phyloP scores from a whole-genome alignment of 805 yeast species.

The Metschnikowia continentalis region DNA sequence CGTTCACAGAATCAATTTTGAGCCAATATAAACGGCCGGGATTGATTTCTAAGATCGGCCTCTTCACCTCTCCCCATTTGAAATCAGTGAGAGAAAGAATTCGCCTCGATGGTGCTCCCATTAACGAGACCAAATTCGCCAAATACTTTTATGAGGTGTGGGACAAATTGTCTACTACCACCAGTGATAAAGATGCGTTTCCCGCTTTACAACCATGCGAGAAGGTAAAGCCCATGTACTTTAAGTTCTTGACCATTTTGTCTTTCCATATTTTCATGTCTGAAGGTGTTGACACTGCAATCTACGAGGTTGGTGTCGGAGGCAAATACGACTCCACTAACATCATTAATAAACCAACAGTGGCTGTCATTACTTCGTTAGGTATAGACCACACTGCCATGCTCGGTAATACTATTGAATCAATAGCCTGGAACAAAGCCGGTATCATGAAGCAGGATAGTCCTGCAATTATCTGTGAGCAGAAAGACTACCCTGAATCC shows the following conservation, averaged over 20 bases:
- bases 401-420: conserved; percentile 81
- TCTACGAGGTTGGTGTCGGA: conserved; percentile 97
- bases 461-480: conserved; percentile 64
- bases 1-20: conserved; percentile 81
- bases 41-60: conserved; percentile 63
- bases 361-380: conserved; percentile 77
- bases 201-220: conserved; percentile 64
- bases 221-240: conserved; percentile 84
- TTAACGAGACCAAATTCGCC: conserved; percentile 72
- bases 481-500: conserved; percentile 48
- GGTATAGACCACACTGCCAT: conserved; percentile 91
- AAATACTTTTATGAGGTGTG: conserved; percentile 92
- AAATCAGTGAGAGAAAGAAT: conserved; percentile 90
- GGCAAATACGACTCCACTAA: conserved; percentile 98
- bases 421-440: conserved; percentile 94
- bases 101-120: conserved; percentile 80
- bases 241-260: conserved; percentile 81
- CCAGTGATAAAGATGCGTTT: conserved; percentile 52
- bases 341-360: conserved; percentile 71
- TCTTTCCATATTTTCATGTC: conserved; percentile 86
- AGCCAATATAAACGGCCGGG: conserved; percentile 47
- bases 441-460: conserved; percentile 78
- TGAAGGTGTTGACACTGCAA: conserved; percentile 90
- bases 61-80: conserved; percentile 96
- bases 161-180: conserved; percentile 65